Percentiles rank a stretch among this genome's conserved stretches.
phyloP scores from a whole-genome alignment of 768 basidiomycete genomes.

The Epithele typhae region DNA sequence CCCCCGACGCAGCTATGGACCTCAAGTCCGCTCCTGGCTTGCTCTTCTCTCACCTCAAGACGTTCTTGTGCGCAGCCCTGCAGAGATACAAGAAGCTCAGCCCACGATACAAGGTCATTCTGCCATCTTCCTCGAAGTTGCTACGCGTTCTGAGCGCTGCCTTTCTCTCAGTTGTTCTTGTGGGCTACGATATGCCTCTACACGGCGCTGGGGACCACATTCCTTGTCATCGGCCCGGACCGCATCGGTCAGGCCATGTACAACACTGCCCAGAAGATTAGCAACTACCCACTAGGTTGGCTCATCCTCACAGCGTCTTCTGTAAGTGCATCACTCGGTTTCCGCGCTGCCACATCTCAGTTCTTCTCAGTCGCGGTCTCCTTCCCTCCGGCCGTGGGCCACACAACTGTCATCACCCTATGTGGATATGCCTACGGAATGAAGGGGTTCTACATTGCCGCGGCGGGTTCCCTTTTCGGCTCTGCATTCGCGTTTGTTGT shows the following conservation, averaged over 20 bases:
- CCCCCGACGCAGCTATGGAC: too few relatives aligned
- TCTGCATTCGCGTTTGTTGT: constrained; percentile 57
- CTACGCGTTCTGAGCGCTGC: neutral
- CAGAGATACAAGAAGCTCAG: constrained; percentile 47
- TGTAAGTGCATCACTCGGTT: constrained; percentile 36
- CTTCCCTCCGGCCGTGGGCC: constrained; percentile 62
- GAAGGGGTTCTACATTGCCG: constrained; percentile 67
- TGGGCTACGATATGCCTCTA: constrained; percentile 60
- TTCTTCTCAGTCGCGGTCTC: constrained; percentile 38
- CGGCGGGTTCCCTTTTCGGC: constrained; percentile 56
- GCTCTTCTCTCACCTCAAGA: constrained; percentile 24
- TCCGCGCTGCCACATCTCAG: too few relatives aligned
- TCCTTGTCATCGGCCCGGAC: constrained; percentile 54
- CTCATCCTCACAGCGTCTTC: constrained; percentile 47
- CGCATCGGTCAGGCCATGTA: constrained; percentile 69
- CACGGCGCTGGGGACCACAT: constrained; percentile 32
- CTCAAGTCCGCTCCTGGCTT: neutral
- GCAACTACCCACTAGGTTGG: constrained; percentile 58
- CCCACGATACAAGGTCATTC: constrained; percentile 49
- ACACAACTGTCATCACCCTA: constrained; percentile 59
- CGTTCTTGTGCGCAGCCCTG: constrained; percentile 30
- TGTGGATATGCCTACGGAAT: constrained; percentile 85
- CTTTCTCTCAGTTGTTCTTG: constrained; percentile 44
- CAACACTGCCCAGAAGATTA: constrained; percentile 59
- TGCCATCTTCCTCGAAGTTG: neutral